Evolutionary conservation across 1,139 yeast species (phyloP).

Genomic region (Debaryomyces psychrophilus): DNA sequence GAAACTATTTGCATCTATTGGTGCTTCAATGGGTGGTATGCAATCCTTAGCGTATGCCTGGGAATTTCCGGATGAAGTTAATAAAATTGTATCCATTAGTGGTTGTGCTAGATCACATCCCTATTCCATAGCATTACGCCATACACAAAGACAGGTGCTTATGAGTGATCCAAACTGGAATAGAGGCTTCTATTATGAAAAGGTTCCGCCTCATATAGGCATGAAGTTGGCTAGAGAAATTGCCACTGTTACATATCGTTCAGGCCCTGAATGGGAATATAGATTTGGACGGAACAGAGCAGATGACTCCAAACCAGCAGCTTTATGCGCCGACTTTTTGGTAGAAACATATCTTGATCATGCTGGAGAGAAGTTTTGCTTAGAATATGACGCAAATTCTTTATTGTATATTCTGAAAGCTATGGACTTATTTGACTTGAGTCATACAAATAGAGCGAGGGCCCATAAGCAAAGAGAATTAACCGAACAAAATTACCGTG

Average conservation of each 20-base stretch:
- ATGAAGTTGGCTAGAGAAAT: constrained; percentile 93
- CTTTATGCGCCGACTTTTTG: constrained; percentile 87
- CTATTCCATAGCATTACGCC: constrained; percentile 89
- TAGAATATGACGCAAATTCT: constrained; percentile 91
- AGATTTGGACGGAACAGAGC: constrained; percentile 89
- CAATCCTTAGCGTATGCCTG: constrained; percentile 87
- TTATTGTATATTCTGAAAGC: constrained; percentile 86
- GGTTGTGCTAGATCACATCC: constrained; percentile 97
- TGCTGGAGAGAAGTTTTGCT: constrained; percentile 90
- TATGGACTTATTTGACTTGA: constrained; percentile 90
- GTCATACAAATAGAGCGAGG: constrained; percentile 48
- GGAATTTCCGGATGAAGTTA: constrained; percentile 79
- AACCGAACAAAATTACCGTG: constrained; percentile 32
- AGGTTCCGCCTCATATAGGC: constrained; percentile 88
- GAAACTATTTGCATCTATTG: constrained; percentile 77
- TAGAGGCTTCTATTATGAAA: constrained; percentile 81
- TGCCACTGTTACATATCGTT: constrained; percentile 90
- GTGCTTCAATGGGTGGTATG: constrained; percentile 98
- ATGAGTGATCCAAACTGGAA: constrained; percentile 97
- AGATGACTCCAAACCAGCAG: constrained; percentile 77
- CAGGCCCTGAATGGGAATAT: constrained; percentile 97
- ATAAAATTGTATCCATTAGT: constrained; percentile 72
- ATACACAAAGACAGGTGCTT: constrained; percentile 87
- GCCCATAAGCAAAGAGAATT: constrained; percentile 45
- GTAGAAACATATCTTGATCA: constrained; percentile 93